Conservation (phyloP, 2,329 filamentous ascomycete species). For the Hawksworthiomyces lignivorus region DNA sequence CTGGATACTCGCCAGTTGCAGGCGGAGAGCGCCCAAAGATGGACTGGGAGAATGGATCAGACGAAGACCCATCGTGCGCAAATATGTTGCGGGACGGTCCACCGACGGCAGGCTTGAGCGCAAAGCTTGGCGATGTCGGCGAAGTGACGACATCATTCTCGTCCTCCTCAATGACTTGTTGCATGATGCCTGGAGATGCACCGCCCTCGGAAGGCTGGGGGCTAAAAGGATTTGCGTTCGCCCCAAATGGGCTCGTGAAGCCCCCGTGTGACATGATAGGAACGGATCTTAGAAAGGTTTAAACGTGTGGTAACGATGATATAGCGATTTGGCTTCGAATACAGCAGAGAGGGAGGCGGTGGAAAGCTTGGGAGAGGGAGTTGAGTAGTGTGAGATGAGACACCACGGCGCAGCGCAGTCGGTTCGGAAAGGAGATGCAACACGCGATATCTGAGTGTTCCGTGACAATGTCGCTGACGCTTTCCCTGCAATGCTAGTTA, state of each 20-base stretch:
- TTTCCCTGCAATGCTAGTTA: no score
- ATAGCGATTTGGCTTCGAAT: no score
- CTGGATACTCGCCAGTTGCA: conserved; percentile 69
- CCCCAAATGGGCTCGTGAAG: conserved; percentile 67
- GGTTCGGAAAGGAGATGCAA: no score
- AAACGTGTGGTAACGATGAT: no score
- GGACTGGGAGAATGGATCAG: conserved; percentile 24
- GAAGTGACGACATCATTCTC: conserved; percentile 68
- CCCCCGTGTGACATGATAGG: conserved; percentile 64
- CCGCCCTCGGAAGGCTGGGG: conserved; percentile 29
- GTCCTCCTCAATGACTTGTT: conserved; percentile 70
- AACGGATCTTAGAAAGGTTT: no score
- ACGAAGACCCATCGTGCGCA: background rate
- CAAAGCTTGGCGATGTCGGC: conserved; percentile 45
- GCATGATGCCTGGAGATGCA: conserved; percentile 29
- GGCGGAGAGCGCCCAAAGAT: conserved; percentile 46
- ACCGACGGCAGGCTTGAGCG: background rate
- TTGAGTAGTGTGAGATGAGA: no score
- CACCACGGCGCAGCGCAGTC: no score
- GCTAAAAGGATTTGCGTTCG: conserved; percentile 67
- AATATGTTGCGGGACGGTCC: conserved; percentile 6
- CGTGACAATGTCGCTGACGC: no score
- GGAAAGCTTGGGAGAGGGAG: no score
- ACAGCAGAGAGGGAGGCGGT: no score
- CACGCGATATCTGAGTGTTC: no score